A percentile compares a stretch with the other conserved stretches of the same genome.
phyloP scores from a whole-genome alignment of 139 green algal genomes.

The Chlorella sp. region DNA sequence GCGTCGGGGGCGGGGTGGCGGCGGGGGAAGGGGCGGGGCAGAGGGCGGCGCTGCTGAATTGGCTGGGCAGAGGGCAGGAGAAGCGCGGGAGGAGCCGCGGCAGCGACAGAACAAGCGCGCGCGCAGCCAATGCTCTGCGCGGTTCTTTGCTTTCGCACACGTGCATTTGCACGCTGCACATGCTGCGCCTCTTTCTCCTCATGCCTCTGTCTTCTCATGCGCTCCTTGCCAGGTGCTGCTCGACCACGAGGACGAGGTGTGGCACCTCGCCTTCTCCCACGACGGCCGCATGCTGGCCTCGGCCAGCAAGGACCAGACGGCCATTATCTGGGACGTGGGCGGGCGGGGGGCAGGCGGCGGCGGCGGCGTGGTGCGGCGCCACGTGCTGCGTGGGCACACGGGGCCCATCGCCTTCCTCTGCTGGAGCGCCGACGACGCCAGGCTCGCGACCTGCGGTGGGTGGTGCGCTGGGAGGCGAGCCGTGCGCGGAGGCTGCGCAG shows the following conservation, averaged over 20 bases:
- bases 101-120: too few relatives aligned
- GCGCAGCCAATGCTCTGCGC: too few relatives aligned
- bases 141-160: too few relatives aligned
- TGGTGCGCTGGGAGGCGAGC: not conserved
- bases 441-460: slow-evolving; percentile 40
- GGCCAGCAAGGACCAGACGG: slow-evolving; percentile 69
- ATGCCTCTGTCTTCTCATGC: too few relatives aligned
- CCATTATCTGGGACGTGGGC: slow-evolving; percentile 63
- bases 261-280: slow-evolving; percentile 90
- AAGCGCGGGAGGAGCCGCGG: too few relatives aligned
- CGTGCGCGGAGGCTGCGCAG: too few relatives aligned
- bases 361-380: not conserved
- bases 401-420: slow-evolving; percentile 45
- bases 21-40: not conserved
- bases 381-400: slow-evolving; percentile 49
- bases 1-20: not conserved
- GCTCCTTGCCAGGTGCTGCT: slow-evolving; percentile 67
- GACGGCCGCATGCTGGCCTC: slow-evolving; percentile 74
- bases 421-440: slow-evolving; percentile 65
- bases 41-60: not conserved
- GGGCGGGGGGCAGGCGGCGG: not conserved
- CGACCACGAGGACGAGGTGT: slow-evolving; percentile 90
- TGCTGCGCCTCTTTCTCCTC: too few relatives aligned
- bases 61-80: too few relatives aligned
- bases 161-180: too few relatives aligned